These are phyloP conservation scores for Boechera divaricarpa DNA, from an alignment of 345 rosid species.

Conservation along the genomic window DNA sequence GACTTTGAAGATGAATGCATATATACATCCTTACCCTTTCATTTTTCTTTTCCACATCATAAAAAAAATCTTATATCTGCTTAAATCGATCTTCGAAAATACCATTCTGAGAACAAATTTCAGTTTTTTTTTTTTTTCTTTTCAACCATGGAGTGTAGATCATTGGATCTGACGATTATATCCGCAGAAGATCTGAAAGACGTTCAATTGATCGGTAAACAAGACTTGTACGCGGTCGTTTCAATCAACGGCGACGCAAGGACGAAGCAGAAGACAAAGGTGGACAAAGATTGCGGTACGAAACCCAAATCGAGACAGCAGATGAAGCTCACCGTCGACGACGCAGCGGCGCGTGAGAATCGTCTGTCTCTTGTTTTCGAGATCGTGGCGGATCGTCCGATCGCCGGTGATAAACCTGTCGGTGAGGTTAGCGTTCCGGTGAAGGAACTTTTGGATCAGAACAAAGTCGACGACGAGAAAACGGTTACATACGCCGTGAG, in stretches of 20 bases:
- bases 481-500: too few species aligned
- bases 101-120: not conserved
- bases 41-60: too few species aligned
- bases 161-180: constrained; percentile 58
- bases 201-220: constrained; percentile 58
- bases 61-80: too few species aligned
- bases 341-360: constrained; percentile 49
- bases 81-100: not conserved
- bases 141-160: constrained; percentile 57
- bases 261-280: constrained; percentile 54
- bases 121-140: not conserved
- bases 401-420: too few species aligned
- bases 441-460: too few species aligned
- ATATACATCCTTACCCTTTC: not conserved
- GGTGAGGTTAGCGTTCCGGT: too few species aligned
- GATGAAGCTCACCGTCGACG: constrained; percentile 62
- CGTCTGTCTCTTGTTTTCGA: constrained; percentile 47
- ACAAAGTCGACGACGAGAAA: too few species aligned
- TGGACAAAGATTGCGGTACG: constrained; percentile 58
- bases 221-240: constrained; percentile 66
- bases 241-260: constrained; percentile 53
- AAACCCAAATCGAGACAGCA: constrained; percentile 61
- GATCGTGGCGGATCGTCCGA: constrained; percentile 55
- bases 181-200: constrained; percentile 65
- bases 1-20: constrained; percentile 16